These are phyloP conservation scores for Pseudonectria buxi DNA, from an alignment of 2,329 filamentous ascomycete genomes.

Conservation along the genomic window DNA sequence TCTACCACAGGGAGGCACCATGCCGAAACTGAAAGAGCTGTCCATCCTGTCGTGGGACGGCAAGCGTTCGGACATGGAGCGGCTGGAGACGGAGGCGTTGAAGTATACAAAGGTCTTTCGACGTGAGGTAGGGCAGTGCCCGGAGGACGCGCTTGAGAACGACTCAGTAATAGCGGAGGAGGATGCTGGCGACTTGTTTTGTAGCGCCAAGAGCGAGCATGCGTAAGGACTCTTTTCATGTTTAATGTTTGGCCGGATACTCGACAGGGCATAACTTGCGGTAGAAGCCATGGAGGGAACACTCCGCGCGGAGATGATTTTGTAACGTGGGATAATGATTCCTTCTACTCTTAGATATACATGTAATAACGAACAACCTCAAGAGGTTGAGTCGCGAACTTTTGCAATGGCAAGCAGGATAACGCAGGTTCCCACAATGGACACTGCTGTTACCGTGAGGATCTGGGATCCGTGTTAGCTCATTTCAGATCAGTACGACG, in stretches of 20 bases:
- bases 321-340: conserved; percentile 1
- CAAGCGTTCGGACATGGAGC: conserved; percentile 30
- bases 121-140: conserved; percentile 60
- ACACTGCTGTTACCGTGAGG: conserved; percentile 53
- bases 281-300: too few relatives aligned
- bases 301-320: too few relatives aligned
- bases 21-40: conserved; percentile 40
- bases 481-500: too few relatives aligned
- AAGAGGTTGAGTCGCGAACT: conserved; percentile 13
- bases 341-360: conserved; percentile 1
- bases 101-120: conserved; percentile 56
- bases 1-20: conserved; percentile 35
- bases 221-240: conserved; percentile 4
- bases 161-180: conserved; percentile 1
- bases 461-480: conserved; percentile 35
- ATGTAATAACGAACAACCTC: background rate
- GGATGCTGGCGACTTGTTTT: conserved; percentile 58
- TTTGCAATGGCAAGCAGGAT: conserved; percentile 51
- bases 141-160: conserved; percentile 19
- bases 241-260: conserved; percentile 3
- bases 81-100: conserved; percentile 37
- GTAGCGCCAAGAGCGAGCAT: conserved; percentile 33
- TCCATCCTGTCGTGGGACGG: conserved; percentile 63
- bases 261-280: conserved; percentile 3
- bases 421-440: conserved; percentile 60